A percentile compares a stretch with the other conserved stretches of the same genome.
These are phyloP conservation scores for Yamadazyma sp. DNA, from an alignment of 805 yeast genomes.

Conservation along the genomic window DNA sequence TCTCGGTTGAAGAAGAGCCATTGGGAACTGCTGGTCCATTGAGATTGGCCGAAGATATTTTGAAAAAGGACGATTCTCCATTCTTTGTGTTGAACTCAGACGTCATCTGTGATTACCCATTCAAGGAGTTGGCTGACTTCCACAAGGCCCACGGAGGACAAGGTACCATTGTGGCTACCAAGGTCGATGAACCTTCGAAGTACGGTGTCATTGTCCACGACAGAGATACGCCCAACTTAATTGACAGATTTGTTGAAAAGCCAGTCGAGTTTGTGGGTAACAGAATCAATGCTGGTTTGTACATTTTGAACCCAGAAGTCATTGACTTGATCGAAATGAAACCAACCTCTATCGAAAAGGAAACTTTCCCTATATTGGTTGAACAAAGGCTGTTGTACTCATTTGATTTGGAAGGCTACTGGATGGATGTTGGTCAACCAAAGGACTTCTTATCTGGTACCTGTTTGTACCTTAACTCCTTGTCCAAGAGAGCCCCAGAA, in stretches of 20 bases:
- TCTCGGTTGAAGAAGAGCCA: constrained; percentile 98
- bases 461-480: constrained; percentile 82
- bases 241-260: constrained; percentile 98
- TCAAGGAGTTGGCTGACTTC: constrained; percentile 86
- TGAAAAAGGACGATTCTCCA: constrained; percentile 93
- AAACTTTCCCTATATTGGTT: constrained; percentile 96
- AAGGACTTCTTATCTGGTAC: constrained; percentile 98
- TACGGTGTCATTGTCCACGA: constrained; percentile 99
- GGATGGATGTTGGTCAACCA: constrained; percentile 99
- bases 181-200: constrained; percentile 99
- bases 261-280: constrained; percentile 99
- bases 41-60: constrained; percentile 90
- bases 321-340: constrained; percentile 95
- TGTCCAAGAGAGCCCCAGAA: constrained; percentile 76
- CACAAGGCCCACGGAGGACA: constrained; percentile 95
- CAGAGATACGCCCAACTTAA: constrained; percentile 90
- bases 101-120: constrained; percentile 98
- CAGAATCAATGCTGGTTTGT: constrained; percentile 99
- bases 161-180: constrained; percentile 98
- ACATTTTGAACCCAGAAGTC: constrained; percentile 96
- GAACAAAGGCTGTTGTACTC: constrained; percentile 87
- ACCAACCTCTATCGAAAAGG: constrained; percentile 99
- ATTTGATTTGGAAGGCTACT: constrained; percentile 97
- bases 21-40: constrained; percentile 99
- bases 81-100: constrained; percentile 98